Evolutionary conservation across 2,329 filamentous ascomycete genomes (phyloP).

Genomic region (Colletotrichum gigasporum): DNA sequence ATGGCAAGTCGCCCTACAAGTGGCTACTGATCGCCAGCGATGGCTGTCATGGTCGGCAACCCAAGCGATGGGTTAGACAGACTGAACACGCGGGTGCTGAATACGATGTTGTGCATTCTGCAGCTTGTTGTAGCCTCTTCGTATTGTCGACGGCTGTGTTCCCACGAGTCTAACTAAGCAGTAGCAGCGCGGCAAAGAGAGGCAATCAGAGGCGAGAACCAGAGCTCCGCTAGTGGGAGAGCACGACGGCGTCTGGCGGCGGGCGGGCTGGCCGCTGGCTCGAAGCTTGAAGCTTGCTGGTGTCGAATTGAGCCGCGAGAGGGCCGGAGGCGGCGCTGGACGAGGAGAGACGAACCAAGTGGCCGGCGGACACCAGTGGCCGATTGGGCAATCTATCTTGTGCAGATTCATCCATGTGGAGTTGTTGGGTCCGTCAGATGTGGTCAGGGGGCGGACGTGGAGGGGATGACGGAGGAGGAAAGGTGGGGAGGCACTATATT

Average conservation of each 20-base stretch:
- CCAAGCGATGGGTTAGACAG: constrained; percentile 17
- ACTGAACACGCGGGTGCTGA: not conserved
- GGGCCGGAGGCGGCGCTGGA: too few relatives aligned
- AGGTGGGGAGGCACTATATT: constrained; percentile 28
- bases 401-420: constrained; percentile 30
- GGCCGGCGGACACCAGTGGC: constrained; percentile 2
- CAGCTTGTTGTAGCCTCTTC: too few relatives aligned
- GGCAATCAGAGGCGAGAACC: constrained; percentile 13
- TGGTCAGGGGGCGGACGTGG: constrained; percentile 7
- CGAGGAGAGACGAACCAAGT: not conserved
- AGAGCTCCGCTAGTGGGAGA: not conserved
- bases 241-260: not conserved
- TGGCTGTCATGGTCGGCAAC: constrained; percentile 11
- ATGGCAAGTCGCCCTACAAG: constrained; percentile 20
- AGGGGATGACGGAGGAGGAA: constrained; percentile 8
- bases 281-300: not conserved
- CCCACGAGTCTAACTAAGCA: not conserved
- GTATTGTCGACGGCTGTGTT: not conserved
- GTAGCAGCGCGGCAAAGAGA: constrained; percentile 12
- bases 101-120: constrained; percentile 8
- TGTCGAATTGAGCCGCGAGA: constrained; percentile 9
- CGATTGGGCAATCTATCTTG: constrained; percentile 24
- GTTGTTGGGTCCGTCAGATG: constrained; percentile 17
- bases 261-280: not conserved
- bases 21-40: constrained; percentile 26